Percentiles rank a stretch among this genome's conserved stretches.
Conservation (phyloP, 1,284 basidiomycete genomes). For the Austroboletus novae-zelandiae region DNA sequence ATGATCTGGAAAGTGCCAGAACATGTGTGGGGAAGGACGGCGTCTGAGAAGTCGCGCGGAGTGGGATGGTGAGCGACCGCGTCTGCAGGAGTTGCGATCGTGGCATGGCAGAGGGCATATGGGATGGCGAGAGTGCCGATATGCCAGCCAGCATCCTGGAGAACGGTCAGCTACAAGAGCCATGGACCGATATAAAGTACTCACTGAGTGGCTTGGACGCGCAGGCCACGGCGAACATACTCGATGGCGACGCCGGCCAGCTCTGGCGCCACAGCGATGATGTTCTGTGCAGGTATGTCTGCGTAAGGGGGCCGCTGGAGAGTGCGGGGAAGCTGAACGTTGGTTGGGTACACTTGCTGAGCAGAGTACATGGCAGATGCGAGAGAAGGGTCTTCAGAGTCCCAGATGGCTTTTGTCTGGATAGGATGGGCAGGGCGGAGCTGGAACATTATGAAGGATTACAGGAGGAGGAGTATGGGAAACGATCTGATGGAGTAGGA, state of each 20-base stretch:
- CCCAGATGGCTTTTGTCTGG: slow-evolving; percentile 36
- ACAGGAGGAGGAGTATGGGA: slow-evolving; percentile 9
- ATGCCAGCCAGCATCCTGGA: slow-evolving; percentile 53
- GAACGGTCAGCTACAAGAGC: slow-evolving; percentile 4
- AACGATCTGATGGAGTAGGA: slow-evolving; percentile 16
- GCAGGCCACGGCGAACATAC: slow-evolving; percentile 55
- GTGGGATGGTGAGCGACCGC: slow-evolving; percentile 42
- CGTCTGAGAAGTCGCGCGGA: slow-evolving; percentile 35
- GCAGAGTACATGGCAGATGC: slow-evolving; percentile 26
- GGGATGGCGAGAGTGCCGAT: slow-evolving; percentile 44
- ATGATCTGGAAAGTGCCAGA: slow-evolving; percentile 49
- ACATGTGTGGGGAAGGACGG: slow-evolving; percentile 54
- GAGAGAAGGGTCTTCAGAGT: slow-evolving; percentile 29
- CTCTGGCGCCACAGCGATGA: slow-evolving; percentile 54
- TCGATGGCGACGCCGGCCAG: slow-evolving; percentile 55
- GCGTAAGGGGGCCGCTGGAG: slow-evolving; percentile 52
- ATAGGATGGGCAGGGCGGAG: slow-evolving; percentile 35
- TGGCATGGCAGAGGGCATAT: slow-evolving; percentile 47
- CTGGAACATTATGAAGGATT: slow-evolving; percentile 30
- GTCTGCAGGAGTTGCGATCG: slow-evolving; percentile 46
- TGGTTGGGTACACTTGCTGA: slow-evolving; percentile 33
- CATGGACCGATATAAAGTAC: slow-evolving; percentile 23
- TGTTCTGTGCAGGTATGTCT: slow-evolving; percentile 51
- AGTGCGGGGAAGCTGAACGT: slow-evolving; percentile 56
- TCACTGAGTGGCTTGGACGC: slow-evolving; percentile 49